Evolutionary conservation across 805 yeast species (phyloP), one percentile per base, ranked within the genome.

Genomic region (Ogataea pignaliae): DNA sequence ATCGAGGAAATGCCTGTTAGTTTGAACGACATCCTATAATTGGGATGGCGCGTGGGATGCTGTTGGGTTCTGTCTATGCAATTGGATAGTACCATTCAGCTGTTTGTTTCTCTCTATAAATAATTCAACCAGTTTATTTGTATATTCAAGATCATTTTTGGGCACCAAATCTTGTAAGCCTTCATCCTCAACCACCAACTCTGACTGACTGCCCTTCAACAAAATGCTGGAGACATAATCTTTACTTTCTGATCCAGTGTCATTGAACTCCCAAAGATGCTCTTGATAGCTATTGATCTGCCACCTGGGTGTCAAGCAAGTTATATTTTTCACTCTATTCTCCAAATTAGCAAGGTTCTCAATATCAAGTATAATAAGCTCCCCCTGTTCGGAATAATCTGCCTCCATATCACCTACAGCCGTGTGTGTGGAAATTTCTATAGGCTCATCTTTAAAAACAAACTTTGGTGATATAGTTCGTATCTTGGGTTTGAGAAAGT

Each of bases 1-100:
- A 88, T 91, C 52, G 87, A 81, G 55, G 96, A 91, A 69, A 87
- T 93, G 91, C 99, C 99, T 45, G 85, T 60, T 10, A 57, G 57
- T 39, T 39, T 61, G n/a, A 49, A 48, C 33, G 61, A 59, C 13
- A 41, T 59, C 32, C 36, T 56, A 42, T 59, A 43, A 41, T 38
- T 38, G n/a, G 35, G 11, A 14, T 31, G 34, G 29, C 10, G 16
- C 17, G 17, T 36, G 10, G n/a, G n/a, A n/a, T n/a, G n/a, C n/a
- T n/a, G n/a, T n/a, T n/a, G n/a, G n/a, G n/a, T n/a, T n/a, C 18
- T 34, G n/a, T 14, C 32, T 34, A 33, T 42, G 34, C 16, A 45
- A 34, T 7, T 40, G 14, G 14, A 42, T 31, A 9, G 44, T 34
- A 14, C 41, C 47, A 12, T 15, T 18, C 28, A 55, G 38, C 34